Conservation (phyloP, 208 protist species). For the Trypanosoma mega region DNA sequence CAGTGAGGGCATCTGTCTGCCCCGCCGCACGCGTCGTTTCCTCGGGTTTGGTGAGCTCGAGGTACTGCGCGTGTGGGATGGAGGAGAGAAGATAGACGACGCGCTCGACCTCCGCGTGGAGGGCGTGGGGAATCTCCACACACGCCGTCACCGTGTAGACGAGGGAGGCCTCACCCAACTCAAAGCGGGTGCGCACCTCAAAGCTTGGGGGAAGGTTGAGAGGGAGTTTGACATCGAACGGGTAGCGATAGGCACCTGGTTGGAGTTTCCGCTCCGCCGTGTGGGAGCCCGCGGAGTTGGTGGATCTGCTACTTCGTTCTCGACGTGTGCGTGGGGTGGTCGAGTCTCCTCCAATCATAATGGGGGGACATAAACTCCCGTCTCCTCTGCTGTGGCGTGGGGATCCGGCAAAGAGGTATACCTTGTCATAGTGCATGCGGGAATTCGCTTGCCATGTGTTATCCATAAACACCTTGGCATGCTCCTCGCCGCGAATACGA, state of each 20-base stretch:
- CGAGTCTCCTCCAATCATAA: too few species aligned
- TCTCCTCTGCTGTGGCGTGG: too few species aligned
- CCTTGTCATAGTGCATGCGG: slow-evolving; percentile 16
- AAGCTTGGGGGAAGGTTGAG: slow-evolving; percentile 17
- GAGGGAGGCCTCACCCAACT: slow-evolving; percentile 2
- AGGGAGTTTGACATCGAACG: slow-evolving; percentile 5
- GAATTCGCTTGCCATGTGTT: background rate
- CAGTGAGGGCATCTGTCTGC: too few species aligned
- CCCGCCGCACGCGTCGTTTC: too few species aligned
- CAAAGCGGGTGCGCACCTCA: slow-evolving; percentile 3
- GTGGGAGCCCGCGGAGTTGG: too few species aligned
- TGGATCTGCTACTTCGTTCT: too few species aligned
- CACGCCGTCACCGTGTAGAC: slow-evolving; percentile 14
- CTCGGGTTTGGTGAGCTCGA: too few species aligned
- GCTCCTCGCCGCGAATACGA: slow-evolving; percentile 7
- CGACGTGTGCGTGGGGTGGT: too few species aligned
- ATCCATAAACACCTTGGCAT: background rate
- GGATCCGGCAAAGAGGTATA: slow-evolving; percentile 8
- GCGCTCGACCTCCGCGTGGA: slow-evolving; percentile 4
- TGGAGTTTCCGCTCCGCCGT: too few species aligned
- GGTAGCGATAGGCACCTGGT: slow-evolving; percentile 1
- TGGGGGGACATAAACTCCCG: background rate
- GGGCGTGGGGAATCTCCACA: background rate
- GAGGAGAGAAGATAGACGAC: slow-evolving; percentile 12
- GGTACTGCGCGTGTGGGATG: background rate